These are phyloP conservation scores for Ilyonectria robusta DNA, from an alignment of 2,329 filamentous ascomycete species.

Conservation along the genomic window DNA sequence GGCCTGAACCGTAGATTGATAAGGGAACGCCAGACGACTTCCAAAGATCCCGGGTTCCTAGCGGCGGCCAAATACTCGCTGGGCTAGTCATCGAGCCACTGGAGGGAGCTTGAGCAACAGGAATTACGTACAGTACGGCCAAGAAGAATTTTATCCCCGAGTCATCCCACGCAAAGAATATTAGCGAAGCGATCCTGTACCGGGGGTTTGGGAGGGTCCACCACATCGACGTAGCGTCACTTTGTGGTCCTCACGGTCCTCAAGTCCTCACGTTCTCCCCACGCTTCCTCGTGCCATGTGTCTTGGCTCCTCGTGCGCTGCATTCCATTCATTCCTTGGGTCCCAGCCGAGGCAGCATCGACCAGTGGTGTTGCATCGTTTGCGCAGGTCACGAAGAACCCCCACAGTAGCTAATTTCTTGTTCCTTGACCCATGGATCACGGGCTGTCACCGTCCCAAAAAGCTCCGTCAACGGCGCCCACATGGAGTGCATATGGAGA, in stretches of 20 bases:
- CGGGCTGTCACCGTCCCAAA: not conserved
- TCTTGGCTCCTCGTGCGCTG: constrained; percentile 10
- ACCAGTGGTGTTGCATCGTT: not conserved
- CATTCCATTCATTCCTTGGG: not conserved
- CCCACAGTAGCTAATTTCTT: not conserved
- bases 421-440: not conserved
- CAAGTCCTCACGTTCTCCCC: not conserved
- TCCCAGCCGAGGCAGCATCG: constrained; percentile 1
- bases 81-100: not conserved
- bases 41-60: not conserved
- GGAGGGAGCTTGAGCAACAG: not conserved
- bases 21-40: not conserved
- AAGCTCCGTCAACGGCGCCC: constrained; percentile 8
- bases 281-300: not conserved
- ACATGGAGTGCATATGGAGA: constrained; percentile 7
- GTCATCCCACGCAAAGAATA: constrained; percentile 20
- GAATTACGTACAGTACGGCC: not conserved
- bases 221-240: constrained; percentile 8
- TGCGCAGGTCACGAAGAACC: not conserved
- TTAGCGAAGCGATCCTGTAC: constrained; percentile 15
- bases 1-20: not conserved
- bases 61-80: not conserved
- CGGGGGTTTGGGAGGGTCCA: constrained; percentile 21
- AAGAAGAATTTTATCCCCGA: constrained; percentile 6
- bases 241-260: not conserved